Conservation (phyloP, 305 asterid species). For the Fraxinus sp. region DNA sequence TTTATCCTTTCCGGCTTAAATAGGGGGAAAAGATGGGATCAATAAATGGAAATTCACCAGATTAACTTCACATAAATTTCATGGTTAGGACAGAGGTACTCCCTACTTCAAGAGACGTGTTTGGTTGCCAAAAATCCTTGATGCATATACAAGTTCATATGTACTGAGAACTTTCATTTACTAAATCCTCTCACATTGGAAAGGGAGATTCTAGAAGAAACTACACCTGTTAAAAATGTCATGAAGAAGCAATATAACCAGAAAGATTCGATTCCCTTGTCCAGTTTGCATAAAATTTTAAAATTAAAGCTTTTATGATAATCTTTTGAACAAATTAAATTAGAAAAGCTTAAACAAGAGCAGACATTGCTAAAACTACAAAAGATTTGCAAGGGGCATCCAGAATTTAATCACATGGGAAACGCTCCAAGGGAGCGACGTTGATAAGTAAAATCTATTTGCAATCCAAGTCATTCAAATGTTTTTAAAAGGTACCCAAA, state of each 20-base stretch:
- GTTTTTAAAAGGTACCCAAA: constrained; percentile 6
- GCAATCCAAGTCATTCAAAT: background rate
- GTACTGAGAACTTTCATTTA: background rate
- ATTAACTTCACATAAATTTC: background rate
- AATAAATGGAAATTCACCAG: background rate
- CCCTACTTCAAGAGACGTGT: background rate
- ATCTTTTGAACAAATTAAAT: background rate
- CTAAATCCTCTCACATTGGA: background rate
- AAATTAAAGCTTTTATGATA: background rate
- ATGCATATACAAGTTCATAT: background rate
- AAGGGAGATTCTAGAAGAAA: background rate
- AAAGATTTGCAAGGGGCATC: background rate
- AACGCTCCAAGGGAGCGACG: background rate
- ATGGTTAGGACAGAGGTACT: background rate
- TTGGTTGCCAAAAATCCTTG: background rate
- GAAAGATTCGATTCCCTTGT: background rate
- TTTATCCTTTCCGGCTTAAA: background rate
- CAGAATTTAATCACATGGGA: background rate
- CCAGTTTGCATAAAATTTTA: background rate
- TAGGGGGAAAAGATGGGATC: background rate
- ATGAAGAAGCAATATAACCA: background rate
- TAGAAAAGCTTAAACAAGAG: background rate
- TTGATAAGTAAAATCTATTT: background rate
- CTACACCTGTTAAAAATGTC: background rate
- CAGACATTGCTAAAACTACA: background rate